Conservation (phyloP, 192 early-diverging fungal genomes). For the Coemansia javaensis region DNA sequence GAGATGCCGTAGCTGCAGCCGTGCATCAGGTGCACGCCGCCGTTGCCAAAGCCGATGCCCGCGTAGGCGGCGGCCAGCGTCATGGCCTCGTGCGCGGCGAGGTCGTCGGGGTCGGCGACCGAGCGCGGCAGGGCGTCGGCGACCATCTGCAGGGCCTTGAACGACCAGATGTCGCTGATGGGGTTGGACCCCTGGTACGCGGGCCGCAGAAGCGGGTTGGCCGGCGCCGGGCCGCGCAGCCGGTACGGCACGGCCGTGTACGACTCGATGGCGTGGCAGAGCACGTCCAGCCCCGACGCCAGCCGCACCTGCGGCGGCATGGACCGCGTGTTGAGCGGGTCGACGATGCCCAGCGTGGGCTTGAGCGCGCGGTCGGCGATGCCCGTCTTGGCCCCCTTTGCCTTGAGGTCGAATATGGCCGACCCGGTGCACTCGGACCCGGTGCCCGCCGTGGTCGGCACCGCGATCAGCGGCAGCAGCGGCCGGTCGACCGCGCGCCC, state of each 20-base stretch:
- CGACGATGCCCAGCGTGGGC: constrained; percentile 80
- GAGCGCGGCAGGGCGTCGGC: constrained; percentile 72
- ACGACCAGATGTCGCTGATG: constrained; percentile 87
- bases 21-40: constrained; percentile 84
- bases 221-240: constrained; percentile 68
- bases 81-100: constrained; percentile 74
- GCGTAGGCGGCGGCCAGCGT: constrained; percentile 85
- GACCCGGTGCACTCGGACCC: constrained; percentile 89
- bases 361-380: constrained; percentile 81
- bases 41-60: constrained; percentile 84
- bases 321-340: constrained; percentile 79
- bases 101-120: constrained; percentile 63
- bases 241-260: constrained; percentile 88
- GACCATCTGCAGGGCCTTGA: constrained; percentile 73
- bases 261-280: constrained; percentile 87
- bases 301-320: constrained; percentile 85
- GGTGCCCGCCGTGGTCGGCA: constrained; percentile 66
- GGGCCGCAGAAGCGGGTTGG: constrained; percentile 76
- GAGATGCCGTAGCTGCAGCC: constrained; percentile 84
- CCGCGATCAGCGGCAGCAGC: constrained; percentile 75
- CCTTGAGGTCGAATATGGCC: constrained; percentile 88
- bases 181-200: constrained; percentile 93
- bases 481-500: constrained; percentile 69
- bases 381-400: constrained; percentile 80
- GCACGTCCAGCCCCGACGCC: constrained; percentile 80